phyloP scores from a whole-genome alignment of 805 yeast genomes.

The Isabelozyma gotoi region DNA sequence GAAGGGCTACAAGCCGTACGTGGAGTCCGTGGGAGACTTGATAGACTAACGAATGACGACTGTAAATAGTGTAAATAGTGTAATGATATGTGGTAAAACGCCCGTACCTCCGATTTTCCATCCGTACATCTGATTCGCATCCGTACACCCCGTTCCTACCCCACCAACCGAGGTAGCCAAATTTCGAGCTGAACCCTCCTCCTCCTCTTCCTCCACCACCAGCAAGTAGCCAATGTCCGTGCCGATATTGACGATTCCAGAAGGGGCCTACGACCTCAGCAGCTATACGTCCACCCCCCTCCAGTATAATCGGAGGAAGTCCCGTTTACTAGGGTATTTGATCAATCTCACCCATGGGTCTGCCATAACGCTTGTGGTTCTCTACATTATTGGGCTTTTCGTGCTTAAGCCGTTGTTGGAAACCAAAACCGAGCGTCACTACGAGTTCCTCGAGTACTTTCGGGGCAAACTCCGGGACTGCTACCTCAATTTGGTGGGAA shows the following conservation, averaged over 20 bases:
- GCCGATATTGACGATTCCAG: constrained; percentile 41
- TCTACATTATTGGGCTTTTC: constrained; percentile 32
- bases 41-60: constrained; percentile 14
- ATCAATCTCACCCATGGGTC: constrained; percentile 34
- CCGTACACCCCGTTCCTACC: background rate
- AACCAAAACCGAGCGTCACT: constrained; percentile 23
- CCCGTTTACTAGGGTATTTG: constrained; percentile 19
- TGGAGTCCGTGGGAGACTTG: constrained; percentile 23
- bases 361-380: constrained; percentile 24
- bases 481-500: constrained; percentile 30
- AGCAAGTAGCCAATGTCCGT: constrained; percentile 15
- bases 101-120: background rate
- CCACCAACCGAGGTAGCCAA: background rate
- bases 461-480: constrained; percentile 33
- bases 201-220: background rate
- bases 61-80: background rate
- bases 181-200: background rate
- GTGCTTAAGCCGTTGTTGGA: constrained; percentile 36
- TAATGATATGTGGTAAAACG: background rate
- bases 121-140: background rate
- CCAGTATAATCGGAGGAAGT: background rate
- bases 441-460: constrained; percentile 33
- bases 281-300: constrained; percentile 10
- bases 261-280: constrained; percentile 35
- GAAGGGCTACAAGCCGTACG: constrained; percentile 14